Conservation (phyloP, 768 basidiomycete species). For the Hysterangium stoloniferum region DNA sequence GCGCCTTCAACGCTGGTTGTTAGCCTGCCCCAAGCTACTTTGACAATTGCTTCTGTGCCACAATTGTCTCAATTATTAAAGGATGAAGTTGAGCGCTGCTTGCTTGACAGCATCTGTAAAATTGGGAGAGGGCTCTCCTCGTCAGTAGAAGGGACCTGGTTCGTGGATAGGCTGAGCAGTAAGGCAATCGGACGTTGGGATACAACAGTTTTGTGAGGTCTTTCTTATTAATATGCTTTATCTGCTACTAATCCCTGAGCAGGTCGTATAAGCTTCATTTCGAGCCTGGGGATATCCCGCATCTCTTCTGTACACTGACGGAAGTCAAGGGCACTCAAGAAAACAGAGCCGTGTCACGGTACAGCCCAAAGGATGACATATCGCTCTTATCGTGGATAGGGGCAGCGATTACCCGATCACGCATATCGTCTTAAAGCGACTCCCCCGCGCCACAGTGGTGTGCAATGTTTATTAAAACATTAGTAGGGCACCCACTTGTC, state of each 20-base stretch:
- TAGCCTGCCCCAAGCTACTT: constrained; percentile 72
- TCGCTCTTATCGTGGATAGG: constrained; percentile 3
- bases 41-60: constrained; percentile 64
- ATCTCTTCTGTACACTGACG: neutral
- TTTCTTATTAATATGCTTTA: neutral
- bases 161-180: constrained; percentile 64
- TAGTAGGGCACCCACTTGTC: too few relatives aligned
- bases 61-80: constrained; percentile 67
- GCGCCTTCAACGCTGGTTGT: constrained; percentile 74
- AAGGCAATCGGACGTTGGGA: constrained; percentile 70
- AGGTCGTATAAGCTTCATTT: constrained; percentile 4
- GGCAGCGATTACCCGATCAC: neutral
- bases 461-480: too few relatives aligned
- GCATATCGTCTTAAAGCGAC: too few relatives aligned
- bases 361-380: neutral
- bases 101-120: constrained; percentile 63
- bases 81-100: constrained; percentile 68
- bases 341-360: neutral
- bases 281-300: neutral
- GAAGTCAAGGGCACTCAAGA: constrained; percentile 1
- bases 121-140: constrained; percentile 52
- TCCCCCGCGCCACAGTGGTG: too few relatives aligned
- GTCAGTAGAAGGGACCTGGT: constrained; percentile 54
- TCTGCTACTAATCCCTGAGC: neutral
- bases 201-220: constrained; percentile 61